Percentiles rank a stretch among this genome's conserved stretches.
Conservation (phyloP, 352 stramenopile genomes). For the Salisapilia sapeloensis region DNA sequence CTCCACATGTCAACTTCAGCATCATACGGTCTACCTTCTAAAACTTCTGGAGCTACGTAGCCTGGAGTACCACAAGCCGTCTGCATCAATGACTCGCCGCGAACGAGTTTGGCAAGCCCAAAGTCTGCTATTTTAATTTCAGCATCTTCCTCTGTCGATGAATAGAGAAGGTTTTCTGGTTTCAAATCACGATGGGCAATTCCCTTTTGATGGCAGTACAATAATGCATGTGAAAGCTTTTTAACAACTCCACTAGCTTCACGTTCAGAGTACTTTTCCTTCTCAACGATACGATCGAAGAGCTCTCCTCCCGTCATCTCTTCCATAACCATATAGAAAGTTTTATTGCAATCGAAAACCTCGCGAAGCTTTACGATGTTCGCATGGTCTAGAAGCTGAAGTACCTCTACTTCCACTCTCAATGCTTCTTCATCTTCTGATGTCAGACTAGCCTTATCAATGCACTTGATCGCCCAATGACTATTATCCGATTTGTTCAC, state of each 20-base stretch:
- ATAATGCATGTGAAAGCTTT: constrained; percentile 64
- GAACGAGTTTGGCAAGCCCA: constrained; percentile 82
- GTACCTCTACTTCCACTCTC: constrained; percentile 65
- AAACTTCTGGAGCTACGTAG: constrained; percentile 94
- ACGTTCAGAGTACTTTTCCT: constrained; percentile 84
- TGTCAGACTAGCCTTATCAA: constrained; percentile 64
- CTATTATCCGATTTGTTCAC: constrained; percentile 62
- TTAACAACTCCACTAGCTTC: constrained; percentile 74
- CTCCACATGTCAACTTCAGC: constrained; percentile 91
- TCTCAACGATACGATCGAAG: constrained; percentile 86
- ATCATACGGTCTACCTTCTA: constrained; percentile 86
- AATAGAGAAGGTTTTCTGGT: constrained; percentile 82
- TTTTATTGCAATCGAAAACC: constrained; percentile 79
- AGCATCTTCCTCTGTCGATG: constrained; percentile 70
- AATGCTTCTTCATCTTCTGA: constrained; percentile 70
- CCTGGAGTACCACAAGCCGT: constrained; percentile 92
- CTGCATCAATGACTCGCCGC: constrained; percentile 86
- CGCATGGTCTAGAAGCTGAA: constrained; percentile 63
- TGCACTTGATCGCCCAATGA: constrained; percentile 73
- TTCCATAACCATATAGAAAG: constrained; percentile 88
- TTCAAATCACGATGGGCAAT: constrained; percentile 87
- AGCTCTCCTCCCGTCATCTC: constrained; percentile 83
- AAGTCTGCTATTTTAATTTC: constrained; percentile 92
- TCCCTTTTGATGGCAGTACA: constrained; percentile 78
- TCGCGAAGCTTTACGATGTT: constrained; percentile 83